These are phyloP conservation scores for Cutaneotrichosporon spelunceum DNA, from an alignment of 1,284 basidiomycete species.

Conservation along the genomic window DNA sequence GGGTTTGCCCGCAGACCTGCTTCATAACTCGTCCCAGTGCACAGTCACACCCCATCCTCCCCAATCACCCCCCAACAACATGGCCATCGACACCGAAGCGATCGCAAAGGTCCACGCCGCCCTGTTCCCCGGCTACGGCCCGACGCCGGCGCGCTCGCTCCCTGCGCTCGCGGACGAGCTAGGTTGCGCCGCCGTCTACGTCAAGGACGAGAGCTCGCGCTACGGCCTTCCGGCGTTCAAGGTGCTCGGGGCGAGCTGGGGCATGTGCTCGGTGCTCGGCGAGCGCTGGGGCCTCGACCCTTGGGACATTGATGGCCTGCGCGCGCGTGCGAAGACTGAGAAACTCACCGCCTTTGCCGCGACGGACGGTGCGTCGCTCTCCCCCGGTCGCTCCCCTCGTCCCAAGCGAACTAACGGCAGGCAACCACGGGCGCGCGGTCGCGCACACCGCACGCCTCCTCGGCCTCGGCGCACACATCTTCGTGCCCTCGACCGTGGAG, in stretches of 20 bases:
- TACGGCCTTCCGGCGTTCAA: slow-evolving; percentile 27
- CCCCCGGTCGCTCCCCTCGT: background rate
- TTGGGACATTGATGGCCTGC: slow-evolving; percentile 17
- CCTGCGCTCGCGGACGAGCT: slow-evolving; percentile 17
- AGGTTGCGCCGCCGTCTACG: slow-evolving; percentile 17
- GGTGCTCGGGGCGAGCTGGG: slow-evolving; percentile 25
- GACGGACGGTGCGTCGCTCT: slow-evolving; percentile 18
- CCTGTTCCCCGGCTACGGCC: slow-evolving; percentile 19
- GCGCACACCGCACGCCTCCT: slow-evolving; percentile 17
- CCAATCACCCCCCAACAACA: background rate
- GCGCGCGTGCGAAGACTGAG: background rate
- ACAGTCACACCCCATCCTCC: background rate
- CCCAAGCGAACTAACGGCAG: slow-evolving; percentile 8
- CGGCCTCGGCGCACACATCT: slow-evolving; percentile 17
- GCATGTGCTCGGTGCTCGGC: slow-evolving; percentile 10
- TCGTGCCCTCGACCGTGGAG: slow-evolving; percentile 20
- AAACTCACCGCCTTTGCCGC: slow-evolving; percentile 17
- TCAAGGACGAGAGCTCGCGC: slow-evolving; percentile 24
- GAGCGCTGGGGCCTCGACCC: slow-evolving; percentile 18
- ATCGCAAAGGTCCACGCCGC: slow-evolving; percentile 17
- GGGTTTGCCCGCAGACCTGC: background rate
- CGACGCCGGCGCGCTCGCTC: slow-evolving; percentile 14
- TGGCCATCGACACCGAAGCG: slow-evolving; percentile 7
- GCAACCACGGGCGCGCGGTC: slow-evolving; percentile 24
- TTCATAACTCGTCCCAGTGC: background rate